Base-by-base conservation (phyloP, 2,329 filamentous ascomycete genomes). In the Talaromyces sp. region DNA sequence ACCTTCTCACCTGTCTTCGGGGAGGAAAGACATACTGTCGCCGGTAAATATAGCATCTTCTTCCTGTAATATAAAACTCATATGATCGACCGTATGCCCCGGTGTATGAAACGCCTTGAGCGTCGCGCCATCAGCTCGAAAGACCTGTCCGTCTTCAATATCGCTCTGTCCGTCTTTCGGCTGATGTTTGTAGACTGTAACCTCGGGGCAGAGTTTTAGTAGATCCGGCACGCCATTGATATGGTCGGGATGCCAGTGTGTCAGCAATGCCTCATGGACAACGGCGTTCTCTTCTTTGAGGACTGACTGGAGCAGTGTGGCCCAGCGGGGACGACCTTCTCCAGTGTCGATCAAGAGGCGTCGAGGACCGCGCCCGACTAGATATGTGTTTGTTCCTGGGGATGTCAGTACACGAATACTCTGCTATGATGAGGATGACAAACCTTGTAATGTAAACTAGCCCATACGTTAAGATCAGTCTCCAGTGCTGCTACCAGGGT, bases 241-340 rank as follows among this genome's bases (percentile, higher is more conserved):
- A 74, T 99, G 95, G 73, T 99, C 95, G 48, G 81, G 85, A 74
- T 99, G 95, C 92, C 93, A 96, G 76, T 99, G 95, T 0, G 93
- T 96, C 58, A 99, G 82, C 24, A 99, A 82, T 0, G 88, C 88
- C 19, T 83, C 81, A n/a, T 86, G 82, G 27, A 98, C 81, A 0
- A 82, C 85, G 22, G 90, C 89, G 27, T 88, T 84, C 74, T 96
- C 91, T 27, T 86, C 79, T 7, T 82, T 76, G 2, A 98, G 83
- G 0, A 89, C 86, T 3, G 82, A 78, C 68, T 85, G 84, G 41
- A 99, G 78, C 0, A 86, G 84, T 0, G 83, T 76, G 48, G 87
- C 83, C 94, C 94, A 99, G 39, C 85, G 83, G 2, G 88, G 85
- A 65, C 82, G 85, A 56, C 94, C 95, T 77, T 97, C 90, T 58